Base-by-base conservation (phyloP, 768 basidiomycete genomes). In the Phlebiopsis flavidoalba region DNA sequence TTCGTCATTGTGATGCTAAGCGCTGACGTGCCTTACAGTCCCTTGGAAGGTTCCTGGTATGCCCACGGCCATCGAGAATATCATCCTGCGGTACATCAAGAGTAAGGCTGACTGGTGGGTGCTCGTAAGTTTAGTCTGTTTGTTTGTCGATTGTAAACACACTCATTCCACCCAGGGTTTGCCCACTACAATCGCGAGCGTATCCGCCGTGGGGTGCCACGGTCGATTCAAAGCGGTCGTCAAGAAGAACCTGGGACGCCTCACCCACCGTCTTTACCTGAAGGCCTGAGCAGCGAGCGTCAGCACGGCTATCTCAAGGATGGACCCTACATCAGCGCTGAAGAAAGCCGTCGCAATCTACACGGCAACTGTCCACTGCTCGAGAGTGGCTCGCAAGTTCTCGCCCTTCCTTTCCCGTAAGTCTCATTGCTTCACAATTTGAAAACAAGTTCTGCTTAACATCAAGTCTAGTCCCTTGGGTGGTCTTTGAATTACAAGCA, bases 31-130 rank as follows among this genome's bases (percentile, higher is more conserved):
- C 3, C 40, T 43, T 43, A 2, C 40, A 43, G 40, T 57, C 68
- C 97, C 97, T 21, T 99, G 97, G 97, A 98, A 98, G 75, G 97
- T 98, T 1, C 97, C 95, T 10, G 97, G 97, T 43, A 98, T 98
- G 97, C 95, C 95, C 0, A 98, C 97, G 0, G 94, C 97, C 11
- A 97, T 99, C 64, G 97, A 99, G 76, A 98, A 98, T 74, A 98
- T 99, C 74, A 98, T 99, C 64, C 75, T 99, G 46, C 89, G 96
- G 55, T 99, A 98, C 76, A 95, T 98, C 83, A 99, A 99, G 82
- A 91, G 89, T 76, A 99, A 99, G 80, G 92, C 95, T 21, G 96
- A 99, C 72, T 98, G 96, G 96, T 98, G 95, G 94, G 50, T 89
- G 89, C 72, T 95, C 91, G 79, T 43, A 43, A 43, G 40, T 43